phyloP scores from a whole-genome alignment of 306 rosid species.

The Senna tora region DNA sequence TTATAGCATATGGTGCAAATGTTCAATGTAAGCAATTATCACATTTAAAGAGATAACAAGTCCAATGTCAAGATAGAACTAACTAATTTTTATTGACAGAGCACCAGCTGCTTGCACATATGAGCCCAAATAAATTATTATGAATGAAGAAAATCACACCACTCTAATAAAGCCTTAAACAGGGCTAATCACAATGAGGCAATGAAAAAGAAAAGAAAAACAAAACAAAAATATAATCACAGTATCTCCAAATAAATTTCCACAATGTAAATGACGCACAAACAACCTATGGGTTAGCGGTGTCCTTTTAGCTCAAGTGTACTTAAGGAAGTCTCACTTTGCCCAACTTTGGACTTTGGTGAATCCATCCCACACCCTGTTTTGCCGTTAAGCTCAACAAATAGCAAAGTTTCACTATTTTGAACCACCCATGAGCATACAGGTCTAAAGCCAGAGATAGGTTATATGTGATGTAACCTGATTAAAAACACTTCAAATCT shows the following conservation, averaged over 20 bases:
- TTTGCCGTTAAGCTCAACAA: not conserved
- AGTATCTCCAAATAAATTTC: not conserved
- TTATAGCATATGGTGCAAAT: slow-evolving; percentile 42
- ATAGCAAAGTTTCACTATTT: not conserved
- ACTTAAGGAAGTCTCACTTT: not conserved
- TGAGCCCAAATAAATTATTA: slow-evolving; percentile 14
- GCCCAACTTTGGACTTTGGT: not conserved
- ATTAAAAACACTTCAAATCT: too few relatives aligned
- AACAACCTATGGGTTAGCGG: not conserved
- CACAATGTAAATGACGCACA: not conserved
- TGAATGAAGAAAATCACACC: not conserved
- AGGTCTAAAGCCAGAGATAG: too few relatives aligned
- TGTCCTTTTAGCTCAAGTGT: not conserved
- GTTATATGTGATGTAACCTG: too few relatives aligned
- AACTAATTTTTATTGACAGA: slow-evolving; percentile 81
- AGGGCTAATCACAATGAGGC: not conserved
- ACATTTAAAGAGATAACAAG: not conserved
- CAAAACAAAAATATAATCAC: slow-evolving; percentile 8
- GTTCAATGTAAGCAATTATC: not conserved
- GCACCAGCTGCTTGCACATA: slow-evolving; percentile 91
- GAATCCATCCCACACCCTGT: not conserved
- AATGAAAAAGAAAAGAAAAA: not conserved
- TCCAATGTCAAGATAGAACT: slow-evolving; percentile 27
- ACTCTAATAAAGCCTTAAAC: slow-evolving; percentile 4
- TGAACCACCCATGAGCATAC: not conserved